Conservation (phyloP, 129 eudicot genomes). For the Ambrosia artemisiifolia region DNA sequence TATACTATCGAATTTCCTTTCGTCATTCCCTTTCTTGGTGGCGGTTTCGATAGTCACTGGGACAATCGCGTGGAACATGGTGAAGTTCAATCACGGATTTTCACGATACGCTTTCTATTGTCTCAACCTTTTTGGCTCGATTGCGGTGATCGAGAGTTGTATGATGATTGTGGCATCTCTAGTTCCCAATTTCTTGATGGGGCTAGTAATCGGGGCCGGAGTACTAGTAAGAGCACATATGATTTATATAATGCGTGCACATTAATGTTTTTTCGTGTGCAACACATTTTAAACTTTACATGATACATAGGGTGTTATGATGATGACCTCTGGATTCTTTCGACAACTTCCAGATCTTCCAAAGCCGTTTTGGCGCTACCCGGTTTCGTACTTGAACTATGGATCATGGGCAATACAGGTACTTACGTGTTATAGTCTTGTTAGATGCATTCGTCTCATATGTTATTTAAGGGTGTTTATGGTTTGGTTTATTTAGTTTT, state of each 20-base stretch:
- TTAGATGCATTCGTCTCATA: not conserved
- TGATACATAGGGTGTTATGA: slow-evolving; percentile 69
- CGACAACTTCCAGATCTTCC: slow-evolving; percentile 79
- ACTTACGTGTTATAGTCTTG: not conserved
- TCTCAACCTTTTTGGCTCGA: slow-evolving; percentile 58
- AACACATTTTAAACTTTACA: not conserved
- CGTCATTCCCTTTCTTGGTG: slow-evolving; percentile 73
- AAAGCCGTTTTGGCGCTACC: slow-evolving; percentile 81
- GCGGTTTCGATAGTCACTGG: slow-evolving; percentile 56
- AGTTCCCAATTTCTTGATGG: slow-evolving; percentile 78
- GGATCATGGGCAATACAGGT: slow-evolving; percentile 89
- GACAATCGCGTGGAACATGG: slow-evolving; percentile 65
- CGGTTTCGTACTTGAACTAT: slow-evolving; percentile 61
- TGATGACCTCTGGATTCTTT: slow-evolving; percentile 88
- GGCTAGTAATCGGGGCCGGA: slow-evolving; percentile 76
- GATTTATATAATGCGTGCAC: too few relatives aligned
- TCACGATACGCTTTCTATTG: slow-evolving; percentile 54
- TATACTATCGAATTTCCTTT: slow-evolving; percentile 59
- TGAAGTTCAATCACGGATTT: slow-evolving; percentile 51
- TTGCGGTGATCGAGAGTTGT: slow-evolving; percentile 75
- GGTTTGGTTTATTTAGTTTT: not conserved
- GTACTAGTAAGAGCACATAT: slow-evolving; percentile 47
- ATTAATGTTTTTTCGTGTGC: not conserved
- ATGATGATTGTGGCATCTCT: slow-evolving; percentile 86
- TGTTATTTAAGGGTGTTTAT: not conserved